Conservation (phyloP, 176 grass and related monocot species). For the Phragmites australis region DNA sequence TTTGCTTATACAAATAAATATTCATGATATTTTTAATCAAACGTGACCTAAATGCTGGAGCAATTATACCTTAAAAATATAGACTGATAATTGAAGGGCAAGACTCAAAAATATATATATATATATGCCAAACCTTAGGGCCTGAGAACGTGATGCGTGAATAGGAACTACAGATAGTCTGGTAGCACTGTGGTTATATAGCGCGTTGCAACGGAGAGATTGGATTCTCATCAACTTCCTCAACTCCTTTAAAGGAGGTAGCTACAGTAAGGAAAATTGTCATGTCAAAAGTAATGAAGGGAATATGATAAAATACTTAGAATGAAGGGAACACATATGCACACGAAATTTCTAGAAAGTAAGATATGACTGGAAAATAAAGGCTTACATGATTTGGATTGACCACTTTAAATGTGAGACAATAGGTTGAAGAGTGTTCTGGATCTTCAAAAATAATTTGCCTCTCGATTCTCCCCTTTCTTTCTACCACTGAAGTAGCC, state of each 20-base stretch:
- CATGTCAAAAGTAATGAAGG: conserved; percentile 4
- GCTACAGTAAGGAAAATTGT: conserved; percentile 40
- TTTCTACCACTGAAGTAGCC: conserved; percentile 63
- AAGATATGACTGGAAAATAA: conserved; percentile 9
- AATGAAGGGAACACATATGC: neutral
- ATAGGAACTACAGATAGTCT: conserved; percentile 79
- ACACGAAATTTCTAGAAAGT: neutral
- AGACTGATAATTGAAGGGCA: neutral
- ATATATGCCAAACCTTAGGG: conserved; percentile 55
- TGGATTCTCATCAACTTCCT: conserved; percentile 79
- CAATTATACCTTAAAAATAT: conserved; percentile 10
- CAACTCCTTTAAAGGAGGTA: conserved; percentile 63
- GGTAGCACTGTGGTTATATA: conserved; percentile 67
- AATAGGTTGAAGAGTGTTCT: conserved; percentile 70
- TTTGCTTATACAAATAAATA: neutral
- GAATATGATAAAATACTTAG: neutral
- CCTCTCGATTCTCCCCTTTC: conserved; percentile 64
- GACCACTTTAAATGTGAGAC: conserved; percentile 83
- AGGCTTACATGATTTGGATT: conserved; percentile 75
- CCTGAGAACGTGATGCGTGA: conserved; percentile 83
- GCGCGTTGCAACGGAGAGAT: conserved; percentile 68
- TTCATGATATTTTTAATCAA: conserved; percentile 19
- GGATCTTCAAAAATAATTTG: conserved; percentile 84
- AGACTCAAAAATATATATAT: neutral
- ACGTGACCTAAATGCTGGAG: neutral